phyloP scores from a whole-genome alignment of 108 stramenopile species.

The Pseudonitzschia multiseries region DNA sequence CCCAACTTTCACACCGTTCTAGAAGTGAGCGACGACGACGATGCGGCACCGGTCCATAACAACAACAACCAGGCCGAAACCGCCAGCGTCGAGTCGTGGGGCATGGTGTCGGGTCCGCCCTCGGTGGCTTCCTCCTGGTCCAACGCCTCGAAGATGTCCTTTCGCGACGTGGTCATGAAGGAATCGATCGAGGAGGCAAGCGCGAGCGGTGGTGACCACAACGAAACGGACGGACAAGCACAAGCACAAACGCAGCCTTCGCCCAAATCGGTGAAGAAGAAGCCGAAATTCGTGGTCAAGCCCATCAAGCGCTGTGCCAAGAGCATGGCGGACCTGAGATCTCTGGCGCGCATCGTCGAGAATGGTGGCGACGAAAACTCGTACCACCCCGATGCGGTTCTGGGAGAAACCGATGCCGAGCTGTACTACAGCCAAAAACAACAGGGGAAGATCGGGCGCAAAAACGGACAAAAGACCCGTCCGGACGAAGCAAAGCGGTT shows the following conservation, averaged over 20 bases:
- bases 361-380: slow-evolving; percentile 34
- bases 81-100: slow-evolving; percentile 17
- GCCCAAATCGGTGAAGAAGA: slow-evolving; percentile 10
- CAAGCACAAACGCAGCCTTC: background rate
- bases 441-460: slow-evolving; percentile 50
- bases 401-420: slow-evolving; percentile 75
- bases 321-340: slow-evolving; percentile 45
- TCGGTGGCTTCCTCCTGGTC: slow-evolving; percentile 23
- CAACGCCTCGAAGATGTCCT: slow-evolving; percentile 25
- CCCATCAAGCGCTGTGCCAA: slow-evolving; percentile 39
- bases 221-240: background rate
- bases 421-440: slow-evolving; percentile 76
- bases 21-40: slow-evolving; percentile 10
- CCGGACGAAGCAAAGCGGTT: slow-evolving; percentile 83
- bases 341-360: slow-evolving; percentile 30
- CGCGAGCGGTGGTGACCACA: background rate
- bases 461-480: slow-evolving; percentile 63
- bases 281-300: slow-evolving; percentile 42
- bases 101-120: slow-evolving; percentile 27
- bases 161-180: slow-evolving; percentile 33
- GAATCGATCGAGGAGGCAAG: slow-evolving; percentile 3
- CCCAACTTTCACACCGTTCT: slow-evolving; percentile 28
- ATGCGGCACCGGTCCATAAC: slow-evolving; percentile 5
- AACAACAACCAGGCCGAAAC: slow-evolving; percentile 7
- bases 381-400: slow-evolving; percentile 25